These are phyloP conservation scores for Alternaria arborescens DNA, from an alignment of 2,329 filamentous ascomycete species.

Conservation along the genomic window DNA sequence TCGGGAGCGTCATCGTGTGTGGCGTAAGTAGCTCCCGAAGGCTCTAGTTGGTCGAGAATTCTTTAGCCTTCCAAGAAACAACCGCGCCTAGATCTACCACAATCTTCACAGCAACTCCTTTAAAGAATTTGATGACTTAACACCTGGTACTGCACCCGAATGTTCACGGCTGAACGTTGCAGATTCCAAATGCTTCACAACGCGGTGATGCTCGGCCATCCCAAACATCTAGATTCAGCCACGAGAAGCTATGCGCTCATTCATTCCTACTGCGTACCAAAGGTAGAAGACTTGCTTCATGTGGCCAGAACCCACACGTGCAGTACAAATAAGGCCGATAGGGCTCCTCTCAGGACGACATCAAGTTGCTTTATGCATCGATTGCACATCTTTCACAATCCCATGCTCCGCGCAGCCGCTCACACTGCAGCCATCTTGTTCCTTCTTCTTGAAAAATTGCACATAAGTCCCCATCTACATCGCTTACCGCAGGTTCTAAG, in stretches of 20 bases:
- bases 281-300: not conserved
- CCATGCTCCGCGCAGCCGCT: not conserved
- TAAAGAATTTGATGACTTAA: not conserved
- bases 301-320: not conserved
- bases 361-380: not conserved
- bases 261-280: not conserved
- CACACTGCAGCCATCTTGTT: not conserved
- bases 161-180: not conserved
- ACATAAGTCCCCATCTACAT: not conserved
- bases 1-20: not conserved
- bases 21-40: not conserved
- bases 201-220: not conserved
- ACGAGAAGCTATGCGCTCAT: not conserved
- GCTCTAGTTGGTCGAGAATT: slow-evolving; percentile 1
- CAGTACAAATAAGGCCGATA: not conserved
- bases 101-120: not conserved
- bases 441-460: not conserved
- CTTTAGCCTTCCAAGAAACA: not conserved
- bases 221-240: not conserved
- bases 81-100: not conserved
- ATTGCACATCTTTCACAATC: not conserved
- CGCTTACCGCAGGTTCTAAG: not conserved
- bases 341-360: no score
- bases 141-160: not conserved
- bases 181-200: not conserved